Evolutionary conservation across 345 rosid species (phyloP).

Genomic region (Eucalyptus erythrocorys): DNA sequence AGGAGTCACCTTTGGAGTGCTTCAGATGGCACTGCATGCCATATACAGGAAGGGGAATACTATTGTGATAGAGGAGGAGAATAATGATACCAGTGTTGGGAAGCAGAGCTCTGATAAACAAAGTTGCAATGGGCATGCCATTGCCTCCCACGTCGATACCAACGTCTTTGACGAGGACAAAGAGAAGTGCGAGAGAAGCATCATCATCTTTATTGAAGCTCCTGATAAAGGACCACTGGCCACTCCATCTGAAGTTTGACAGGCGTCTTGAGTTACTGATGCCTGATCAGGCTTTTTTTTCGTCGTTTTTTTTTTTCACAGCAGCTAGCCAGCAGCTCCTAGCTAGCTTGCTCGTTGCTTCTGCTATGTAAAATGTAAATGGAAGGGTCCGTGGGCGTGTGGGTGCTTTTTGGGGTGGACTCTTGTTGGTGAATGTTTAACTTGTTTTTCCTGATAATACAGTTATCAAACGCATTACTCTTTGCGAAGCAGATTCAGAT

Average conservation of each 20-base stretch:
- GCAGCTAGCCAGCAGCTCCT: background rate
- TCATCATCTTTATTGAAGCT: background rate
- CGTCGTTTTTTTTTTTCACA: background rate
- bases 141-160: background rate
- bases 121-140: background rate
- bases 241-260: background rate
- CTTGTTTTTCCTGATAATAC: background rate
- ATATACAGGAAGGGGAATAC: background rate
- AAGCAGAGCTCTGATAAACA: background rate
- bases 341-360: background rate
- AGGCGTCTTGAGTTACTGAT: background rate
- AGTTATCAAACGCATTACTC: background rate
- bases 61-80: background rate
- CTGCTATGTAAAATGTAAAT: background rate
- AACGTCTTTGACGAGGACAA: background rate
- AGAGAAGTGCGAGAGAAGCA: background rate
- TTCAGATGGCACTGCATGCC: slow-evolving; percentile 16
- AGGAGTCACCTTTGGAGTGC: slow-evolving; percentile 19
- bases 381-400: background rate
- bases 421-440: background rate
- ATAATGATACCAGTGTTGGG: background rate
- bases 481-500: background rate
- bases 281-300: background rate
- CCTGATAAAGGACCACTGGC: background rate
- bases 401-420: background rate